phyloP scores from a whole-genome alignment of 2,329 filamentous ascomycete genomes.

The Pestalotiopsis sp. region DNA sequence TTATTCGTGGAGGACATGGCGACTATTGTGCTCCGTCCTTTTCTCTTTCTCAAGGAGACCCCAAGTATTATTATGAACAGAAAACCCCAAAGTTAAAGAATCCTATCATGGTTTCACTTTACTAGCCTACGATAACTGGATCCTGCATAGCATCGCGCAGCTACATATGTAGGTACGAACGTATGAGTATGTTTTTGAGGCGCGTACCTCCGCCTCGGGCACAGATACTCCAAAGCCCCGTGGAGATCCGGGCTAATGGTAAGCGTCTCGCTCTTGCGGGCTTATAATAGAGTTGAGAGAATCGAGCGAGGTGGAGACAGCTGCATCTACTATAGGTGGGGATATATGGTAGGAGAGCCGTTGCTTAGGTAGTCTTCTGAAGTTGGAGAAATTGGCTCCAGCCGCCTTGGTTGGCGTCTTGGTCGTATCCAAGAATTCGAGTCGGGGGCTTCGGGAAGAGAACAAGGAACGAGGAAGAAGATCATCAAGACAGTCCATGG shows the following conservation, averaged over 20 bases:
- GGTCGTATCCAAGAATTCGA: too few relatives aligned
- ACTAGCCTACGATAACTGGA: too few relatives aligned
- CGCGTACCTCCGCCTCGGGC: neutral
- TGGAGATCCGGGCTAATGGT: neutral
- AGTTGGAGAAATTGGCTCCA: too few relatives aligned
- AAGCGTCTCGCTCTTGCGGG: neutral
- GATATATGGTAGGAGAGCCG: neutral
- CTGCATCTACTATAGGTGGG: conserved; percentile 6
- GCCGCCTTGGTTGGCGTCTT: too few relatives aligned
- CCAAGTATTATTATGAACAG: too few relatives aligned
- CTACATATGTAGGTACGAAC: neutral
- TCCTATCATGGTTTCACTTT: too few relatives aligned
- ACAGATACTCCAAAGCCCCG: neutral
- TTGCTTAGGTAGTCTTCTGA: neutral
- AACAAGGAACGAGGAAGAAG: too few relatives aligned
- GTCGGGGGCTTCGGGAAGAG: too few relatives aligned
- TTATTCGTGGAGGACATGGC: conserved; percentile 1
- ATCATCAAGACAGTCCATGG: too few relatives aligned
- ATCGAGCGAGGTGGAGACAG: neutral
- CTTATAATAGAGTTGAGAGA: neutral
- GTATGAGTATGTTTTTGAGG: neutral
- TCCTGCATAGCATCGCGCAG: neutral
- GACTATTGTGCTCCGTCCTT: neutral
- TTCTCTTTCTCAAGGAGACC: neutral
- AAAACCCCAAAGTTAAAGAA: neutral